Evolutionary conservation across 768 basidiomycete genomes (phyloP).

Genomic region (Amylocystis lapponica): DNA sequence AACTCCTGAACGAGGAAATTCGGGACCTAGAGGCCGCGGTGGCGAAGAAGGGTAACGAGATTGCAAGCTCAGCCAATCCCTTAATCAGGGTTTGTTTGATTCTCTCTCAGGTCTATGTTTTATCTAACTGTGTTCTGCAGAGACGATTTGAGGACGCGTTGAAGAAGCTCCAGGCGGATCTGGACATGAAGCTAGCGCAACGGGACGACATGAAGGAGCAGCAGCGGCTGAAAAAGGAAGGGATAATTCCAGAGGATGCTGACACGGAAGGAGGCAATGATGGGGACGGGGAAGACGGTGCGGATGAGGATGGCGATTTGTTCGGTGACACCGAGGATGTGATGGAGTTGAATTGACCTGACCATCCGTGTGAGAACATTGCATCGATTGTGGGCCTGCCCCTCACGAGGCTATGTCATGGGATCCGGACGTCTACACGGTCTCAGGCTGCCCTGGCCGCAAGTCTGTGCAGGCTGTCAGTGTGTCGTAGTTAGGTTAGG

Average conservation of each 20-base stretch:
- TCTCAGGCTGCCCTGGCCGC: no score
- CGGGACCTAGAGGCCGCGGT: constrained; percentile 85
- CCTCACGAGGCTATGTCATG: no score
- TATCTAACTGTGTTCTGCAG: constrained; percentile 30
- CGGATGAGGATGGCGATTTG: constrained; percentile 25
- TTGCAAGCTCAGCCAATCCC: constrained; percentile 78
- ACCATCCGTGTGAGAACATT: no score
- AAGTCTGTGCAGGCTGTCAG: no score
- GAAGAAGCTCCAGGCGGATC: constrained; percentile 79
- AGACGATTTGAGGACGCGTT: constrained; percentile 92
- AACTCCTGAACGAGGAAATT: constrained; percentile 84
- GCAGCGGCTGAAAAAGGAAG: constrained; percentile 66
- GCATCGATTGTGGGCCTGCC: no score
- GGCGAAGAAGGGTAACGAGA: constrained; percentile 77
- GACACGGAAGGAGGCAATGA: constrained; percentile 36
- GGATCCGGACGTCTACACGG: no score
- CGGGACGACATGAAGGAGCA: constrained; percentile 76
- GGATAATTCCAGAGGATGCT: constrained; percentile 38
- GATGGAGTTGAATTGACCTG: constrained; percentile 26
- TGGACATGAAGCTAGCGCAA: constrained; percentile 79
- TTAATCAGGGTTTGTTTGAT: constrained; percentile 68
- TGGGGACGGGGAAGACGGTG: constrained; percentile 30
- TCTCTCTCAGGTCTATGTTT: not conserved
- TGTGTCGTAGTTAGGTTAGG: no score
- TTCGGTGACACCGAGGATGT: constrained; percentile 20